Percentiles rank a stretch among this genome's conserved stretches.
Evolutionary conservation across 2,329 filamentous ascomycete species (phyloP).

Genomic region (Beauveria brongniartii): DNA sequence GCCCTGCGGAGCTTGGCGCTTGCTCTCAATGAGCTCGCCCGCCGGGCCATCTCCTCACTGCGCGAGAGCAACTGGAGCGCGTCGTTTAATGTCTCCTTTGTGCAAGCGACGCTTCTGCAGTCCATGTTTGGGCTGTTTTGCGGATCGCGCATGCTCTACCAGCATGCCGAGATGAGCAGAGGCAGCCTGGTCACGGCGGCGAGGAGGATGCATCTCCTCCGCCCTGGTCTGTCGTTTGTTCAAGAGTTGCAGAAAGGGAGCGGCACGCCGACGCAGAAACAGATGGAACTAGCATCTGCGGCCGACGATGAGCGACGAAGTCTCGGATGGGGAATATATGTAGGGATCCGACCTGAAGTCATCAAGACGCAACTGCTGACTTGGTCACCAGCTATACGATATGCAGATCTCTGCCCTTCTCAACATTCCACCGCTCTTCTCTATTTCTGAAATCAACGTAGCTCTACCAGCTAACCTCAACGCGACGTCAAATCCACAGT

Average conservation of each 20-base stretch:
- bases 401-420: conserved; percentile 8
- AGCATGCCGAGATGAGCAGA: conserved; percentile 8
- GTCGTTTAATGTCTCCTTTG: neutral
- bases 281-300: neutral
- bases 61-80: neutral
- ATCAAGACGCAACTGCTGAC: neutral
- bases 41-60: neutral
- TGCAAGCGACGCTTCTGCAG: conserved; percentile 5
- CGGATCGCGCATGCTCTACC: conserved; percentile 8
- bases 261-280: neutral
- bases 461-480: neutral
- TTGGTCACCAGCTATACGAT: neutral
- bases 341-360: neutral
- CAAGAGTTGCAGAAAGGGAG: neutral
- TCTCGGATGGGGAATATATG: conserved; percentile 8
- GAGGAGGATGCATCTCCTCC: conserved; percentile 8
- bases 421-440: conserved; percentile 5
- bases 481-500: neutral
- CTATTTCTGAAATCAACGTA: conserved; percentile 3
- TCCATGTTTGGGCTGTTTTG: conserved; percentile 9
- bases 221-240: conserved; percentile 7
- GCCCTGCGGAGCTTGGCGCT: neutral
- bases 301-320: conserved; percentile 3
- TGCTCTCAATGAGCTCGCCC: conserved; percentile 1
- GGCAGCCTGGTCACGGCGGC: conserved; percentile 5